Evolutionary conservation across 352 stramenopile genomes (phyloP).

Genomic region (Phytopythium montanum): DNA sequence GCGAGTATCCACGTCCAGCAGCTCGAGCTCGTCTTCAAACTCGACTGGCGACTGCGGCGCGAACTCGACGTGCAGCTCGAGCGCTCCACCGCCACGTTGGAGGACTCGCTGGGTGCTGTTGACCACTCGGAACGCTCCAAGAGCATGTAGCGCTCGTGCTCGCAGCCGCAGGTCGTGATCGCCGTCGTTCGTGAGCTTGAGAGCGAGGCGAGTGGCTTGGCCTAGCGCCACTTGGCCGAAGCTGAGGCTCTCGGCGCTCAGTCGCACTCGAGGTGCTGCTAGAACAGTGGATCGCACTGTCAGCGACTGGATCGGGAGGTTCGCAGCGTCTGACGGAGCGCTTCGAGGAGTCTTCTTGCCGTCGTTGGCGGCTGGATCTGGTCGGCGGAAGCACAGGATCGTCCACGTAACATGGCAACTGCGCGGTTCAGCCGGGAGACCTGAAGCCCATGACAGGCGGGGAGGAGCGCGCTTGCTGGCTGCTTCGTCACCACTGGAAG

Average conservation of each 20-base stretch:
- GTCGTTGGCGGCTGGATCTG: constrained; percentile 9
- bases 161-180: constrained; percentile 31
- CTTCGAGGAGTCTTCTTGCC: constrained; percentile 2
- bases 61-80: constrained; percentile 61
- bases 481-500: not conserved
- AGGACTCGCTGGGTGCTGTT: constrained; percentile 57
- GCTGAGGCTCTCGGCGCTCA: constrained; percentile 41
- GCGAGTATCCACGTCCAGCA: constrained; percentile 18
- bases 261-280: constrained; percentile 44
- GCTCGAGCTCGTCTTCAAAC: constrained; percentile 72
- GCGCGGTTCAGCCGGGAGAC: constrained; percentile 37
- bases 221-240: constrained; percentile 90
- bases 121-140: constrained; percentile 82
- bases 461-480: not conserved
- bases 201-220: constrained; percentile 42
- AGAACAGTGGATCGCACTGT: constrained; percentile 59
- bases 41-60: constrained; percentile 39
- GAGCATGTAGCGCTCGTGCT: constrained; percentile 61
- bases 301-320: constrained; percentile 39
- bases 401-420: constrained; percentile 79
- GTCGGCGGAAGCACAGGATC: constrained; percentile 60
- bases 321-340: not conserved
- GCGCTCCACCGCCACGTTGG: constrained; percentile 15
- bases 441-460: not conserved
- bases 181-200: constrained; percentile 61